phyloP scores from a whole-genome alignment of 306 rosid genomes.

The Ormosia semicastrata region DNA sequence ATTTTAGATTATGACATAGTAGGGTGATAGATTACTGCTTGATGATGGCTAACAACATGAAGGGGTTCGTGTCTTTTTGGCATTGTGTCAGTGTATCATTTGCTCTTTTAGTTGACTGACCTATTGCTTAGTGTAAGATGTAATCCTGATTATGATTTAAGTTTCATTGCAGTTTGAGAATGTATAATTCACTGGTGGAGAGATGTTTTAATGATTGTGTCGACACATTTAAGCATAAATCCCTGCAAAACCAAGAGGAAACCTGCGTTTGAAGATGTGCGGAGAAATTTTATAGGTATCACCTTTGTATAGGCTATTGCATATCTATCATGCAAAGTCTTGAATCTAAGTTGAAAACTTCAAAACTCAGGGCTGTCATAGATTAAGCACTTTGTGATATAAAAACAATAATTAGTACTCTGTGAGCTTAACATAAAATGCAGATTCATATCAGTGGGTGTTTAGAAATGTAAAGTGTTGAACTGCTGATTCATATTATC shows the following conservation, averaged over 20 bases:
- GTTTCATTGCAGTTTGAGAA: conserved; percentile 61
- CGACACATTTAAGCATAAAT: conserved; percentile 86
- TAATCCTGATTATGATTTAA: conserved; percentile 4
- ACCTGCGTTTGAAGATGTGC: conserved; percentile 84
- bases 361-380: no score
- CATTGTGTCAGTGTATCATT: background rate
- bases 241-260: conserved; percentile 93
- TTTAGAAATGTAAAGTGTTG: no score
- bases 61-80: background rate
- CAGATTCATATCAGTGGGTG: no score
- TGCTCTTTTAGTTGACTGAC: background rate
- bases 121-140: background rate
- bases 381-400: no score
- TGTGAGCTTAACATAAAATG: no score
- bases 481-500: no score
- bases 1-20: background rate
- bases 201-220: conserved; percentile 88
- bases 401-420: no score
- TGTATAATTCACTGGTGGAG: conserved; percentile 92
- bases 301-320: no score
- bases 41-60: background rate
- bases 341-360: no score
- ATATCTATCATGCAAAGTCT: no score
- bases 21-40: background rate
- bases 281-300: conserved; percentile 57